Evolutionary conservation across 2,329 filamentous ascomycete species (phyloP).

Genomic region (Hypoxylon sp.): DNA sequence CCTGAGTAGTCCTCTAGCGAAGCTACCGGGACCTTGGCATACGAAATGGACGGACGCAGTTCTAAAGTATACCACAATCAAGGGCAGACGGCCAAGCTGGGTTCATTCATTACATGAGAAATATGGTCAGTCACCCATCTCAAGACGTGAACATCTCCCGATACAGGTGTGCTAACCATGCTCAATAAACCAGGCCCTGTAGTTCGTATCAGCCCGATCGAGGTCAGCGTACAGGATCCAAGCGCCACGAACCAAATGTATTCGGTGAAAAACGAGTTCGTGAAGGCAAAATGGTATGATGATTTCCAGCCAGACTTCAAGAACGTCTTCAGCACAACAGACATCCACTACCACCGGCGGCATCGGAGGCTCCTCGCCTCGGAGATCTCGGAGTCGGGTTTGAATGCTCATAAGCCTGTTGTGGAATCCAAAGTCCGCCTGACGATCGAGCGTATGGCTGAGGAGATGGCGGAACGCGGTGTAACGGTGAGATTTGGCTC

Average conservation of each 20-base stretch:
- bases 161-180: background rate
- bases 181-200: slow-evolving; percentile 44
- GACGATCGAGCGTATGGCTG: slow-evolving; percentile 60
- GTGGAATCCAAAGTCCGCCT: slow-evolving; percentile 58
- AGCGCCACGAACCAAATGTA: slow-evolving; percentile 50
- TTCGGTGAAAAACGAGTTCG: slow-evolving; percentile 51
- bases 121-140: slow-evolving; percentile 44
- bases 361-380: slow-evolving; percentile 61
- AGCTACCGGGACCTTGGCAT: slow-evolving; percentile 50
- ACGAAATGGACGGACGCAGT: slow-evolving; percentile 45
- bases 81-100: slow-evolving; percentile 42
- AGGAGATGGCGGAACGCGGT: slow-evolving; percentile 59
- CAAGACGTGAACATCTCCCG: background rate
- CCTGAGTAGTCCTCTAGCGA: slow-evolving; percentile 44
- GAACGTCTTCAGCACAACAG: slow-evolving; percentile 59
- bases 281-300: slow-evolving; percentile 51
- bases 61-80: slow-evolving; percentile 34
- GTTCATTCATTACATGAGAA: slow-evolving; percentile 48
- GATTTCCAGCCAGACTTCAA: slow-evolving; percentile 33
- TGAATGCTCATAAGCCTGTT: slow-evolving; percentile 53
- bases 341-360: slow-evolving; percentile 58
- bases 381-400: slow-evolving; percentile 57
- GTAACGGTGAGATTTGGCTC: slow-evolving; percentile 41
- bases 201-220: slow-evolving; percentile 48
- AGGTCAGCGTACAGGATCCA: slow-evolving; percentile 50